Evolutionary conservation across 495 filamentous ascomycete genomes (phyloP).

Genomic region (Pseudevernia furfuracea): DNA sequence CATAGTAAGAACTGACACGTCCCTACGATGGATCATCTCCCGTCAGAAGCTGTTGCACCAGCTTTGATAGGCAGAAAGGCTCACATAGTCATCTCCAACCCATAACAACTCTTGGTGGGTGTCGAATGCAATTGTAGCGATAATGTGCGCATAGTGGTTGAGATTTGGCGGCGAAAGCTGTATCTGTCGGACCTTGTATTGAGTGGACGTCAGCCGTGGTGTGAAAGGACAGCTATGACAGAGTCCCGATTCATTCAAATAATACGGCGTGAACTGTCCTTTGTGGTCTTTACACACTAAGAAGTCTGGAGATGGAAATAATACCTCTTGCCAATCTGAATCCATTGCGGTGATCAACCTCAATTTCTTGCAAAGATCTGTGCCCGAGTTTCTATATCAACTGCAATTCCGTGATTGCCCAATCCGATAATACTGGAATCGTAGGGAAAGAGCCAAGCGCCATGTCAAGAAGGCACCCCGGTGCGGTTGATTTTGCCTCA

Average conservation of each 20-base stretch:
- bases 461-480: neutral
- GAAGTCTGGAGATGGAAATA: neutral
- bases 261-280: neutral
- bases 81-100: conserved; percentile 82
- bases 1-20: conserved; percentile 73
- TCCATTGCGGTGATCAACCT: conserved; percentile 19
- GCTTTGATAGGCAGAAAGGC: conserved; percentile 24
- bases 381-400: neutral
- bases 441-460: neutral
- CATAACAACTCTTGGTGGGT: conserved; percentile 80
- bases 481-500: neutral
- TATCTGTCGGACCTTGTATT: conserved; percentile 21
- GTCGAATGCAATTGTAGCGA: conserved; percentile 67
- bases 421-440: too few relatives aligned
- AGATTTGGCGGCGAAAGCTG: conserved; percentile 14
- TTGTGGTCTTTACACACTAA: neutral
- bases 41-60: neutral
- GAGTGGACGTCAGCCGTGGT: neutral
- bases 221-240: neutral
- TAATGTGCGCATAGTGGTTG: conserved; percentile 18
- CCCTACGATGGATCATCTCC: conserved; percentile 46
- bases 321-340: conserved; percentile 24
- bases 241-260: neutral
- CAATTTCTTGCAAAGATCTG: neutral
- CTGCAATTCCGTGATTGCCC: neutral